Base-by-base conservation (phyloP, 1,284 basidiomycete species). In the Puccinia coronata region DNA sequence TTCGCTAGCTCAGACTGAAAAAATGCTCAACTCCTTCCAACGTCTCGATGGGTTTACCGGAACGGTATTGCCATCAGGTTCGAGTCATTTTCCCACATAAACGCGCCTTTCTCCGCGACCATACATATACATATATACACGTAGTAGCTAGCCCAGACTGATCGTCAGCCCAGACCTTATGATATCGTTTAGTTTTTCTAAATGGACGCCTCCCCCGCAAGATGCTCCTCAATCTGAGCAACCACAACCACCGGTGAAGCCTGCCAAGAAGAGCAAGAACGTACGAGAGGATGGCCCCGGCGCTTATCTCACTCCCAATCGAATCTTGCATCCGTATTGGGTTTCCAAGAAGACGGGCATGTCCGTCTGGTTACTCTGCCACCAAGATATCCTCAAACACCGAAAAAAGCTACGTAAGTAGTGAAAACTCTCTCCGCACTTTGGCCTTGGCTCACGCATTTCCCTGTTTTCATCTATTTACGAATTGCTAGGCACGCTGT, bases 331-430 rank as follows among this genome's bases (percentile, higher is more conserved):
- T 49, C 78, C 53, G 8, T 71, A 61, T 51, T 80, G 67, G 69
- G 34, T 70, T n/a, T 57, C 78, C 39, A 59, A 80, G 31, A 80
- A 80, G 47, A 18, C 51, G 2, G 69, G 69, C 69, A 61, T 72
- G 25, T 80, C 78, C 31, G 39, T 67, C 47, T 80, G 78, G 78
- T 18, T 80, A 57, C 39, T 80, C 18, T 80, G 78, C 34, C 69
- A 72, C 57, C 78, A 59, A 63, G 69, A 80, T 57, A 55, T 67
- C 25, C 43, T 80, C 16, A 69, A 72, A 41, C 67, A 80, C 34
- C 67, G 67, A 12, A 80, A 80, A 80, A 80, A 61, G 55, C 36
- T 80, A 39, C 78, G 78, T 80, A 25, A 72, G 78, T 73, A 55
- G 28, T 36, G 28, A 36, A 28, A n/a, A 23, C 41, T 2, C 18